Evolutionary conservation across 2,329 filamentous ascomycete species (phyloP).

Genomic region (Colletotrichum australisinense): DNA sequence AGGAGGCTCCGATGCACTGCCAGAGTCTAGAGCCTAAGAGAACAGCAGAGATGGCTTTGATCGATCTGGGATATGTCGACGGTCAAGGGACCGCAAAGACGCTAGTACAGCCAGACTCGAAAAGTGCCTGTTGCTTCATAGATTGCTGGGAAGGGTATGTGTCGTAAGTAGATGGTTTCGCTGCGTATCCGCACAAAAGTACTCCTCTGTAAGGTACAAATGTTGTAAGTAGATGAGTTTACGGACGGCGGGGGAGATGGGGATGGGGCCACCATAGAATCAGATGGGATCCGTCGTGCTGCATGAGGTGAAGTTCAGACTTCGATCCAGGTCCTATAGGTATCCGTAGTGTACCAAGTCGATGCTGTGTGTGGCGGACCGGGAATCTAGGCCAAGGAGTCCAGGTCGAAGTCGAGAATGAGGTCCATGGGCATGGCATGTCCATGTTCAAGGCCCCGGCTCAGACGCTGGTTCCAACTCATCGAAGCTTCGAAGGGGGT

Average conservation of each 20-base stretch:
- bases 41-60: background rate
- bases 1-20: background rate
- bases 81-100: background rate
- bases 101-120: background rate
- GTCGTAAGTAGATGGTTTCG: slow-evolving; percentile 15
- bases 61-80: slow-evolving; percentile 12
- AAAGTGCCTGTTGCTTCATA: background rate
- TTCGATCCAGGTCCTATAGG: background rate
- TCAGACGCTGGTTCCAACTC: background rate
- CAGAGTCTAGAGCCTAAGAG: background rate
- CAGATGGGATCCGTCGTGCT: background rate
- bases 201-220: background rate
- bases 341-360: background rate
- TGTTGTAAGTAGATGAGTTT: slow-evolving; percentile 3
- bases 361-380: too few species aligned
- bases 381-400: background rate
- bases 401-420: background rate
- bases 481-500: background rate
- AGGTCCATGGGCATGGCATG: background rate
- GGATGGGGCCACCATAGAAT: background rate
- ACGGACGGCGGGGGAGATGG: background rate
- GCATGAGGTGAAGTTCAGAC: slow-evolving; percentile 5
- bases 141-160: slow-evolving; percentile 14
- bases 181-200: slow-evolving; percentile 7
- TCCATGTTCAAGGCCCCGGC: background rate